Evolutionary conservation across 2,329 filamentous ascomycete species (phyloP), one percentile per base, ranked within the genome.

Genomic region (Monosporascus sp.): DNA sequence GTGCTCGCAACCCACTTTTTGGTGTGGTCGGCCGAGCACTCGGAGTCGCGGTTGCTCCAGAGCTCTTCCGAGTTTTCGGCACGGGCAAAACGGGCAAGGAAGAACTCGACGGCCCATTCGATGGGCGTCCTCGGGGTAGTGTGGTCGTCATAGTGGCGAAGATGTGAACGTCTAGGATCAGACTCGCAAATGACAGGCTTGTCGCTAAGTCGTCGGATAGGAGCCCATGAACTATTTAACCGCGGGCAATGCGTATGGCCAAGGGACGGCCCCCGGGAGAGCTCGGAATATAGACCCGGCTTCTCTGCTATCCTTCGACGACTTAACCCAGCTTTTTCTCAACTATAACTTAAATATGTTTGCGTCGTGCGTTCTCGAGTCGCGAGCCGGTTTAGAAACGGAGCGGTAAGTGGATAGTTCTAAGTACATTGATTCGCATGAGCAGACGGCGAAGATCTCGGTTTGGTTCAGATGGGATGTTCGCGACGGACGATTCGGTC

Each of bases 51-150:
- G 77, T 72, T 54, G 65, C 74, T 51, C 72, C 79, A 53, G 75
- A 85, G 70, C 81, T 86, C 68, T 87, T 89, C 57, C 89, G 81
- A 40, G 86, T 84, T 71, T 91, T 94, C 46, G 78, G 72, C 18
- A 88, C 76, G 28, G 91, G 89, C 48, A 95, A 74, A 44, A 88
- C 85, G 44, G 91, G 89, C 24, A 94, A 75, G 28, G 87, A 82
- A 58, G 84, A 80, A 31, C 82, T 84, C 17, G 90, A 88, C 48
- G 90, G 87, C 54, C 85, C 87, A 62, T 85, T 77, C 8, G 87
- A 85, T 26, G 85, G 80, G 69, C 86, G 81, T 18, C 86, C 80
- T 68, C 84, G 80, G 51, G 88, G 87, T 49, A 89, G 76, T 44
- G 86, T 76, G 51, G 85, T 85, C 52, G 81, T 70, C 78, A 82